Base-by-base conservation (phyloP, 2,329 filamentous ascomycete species). In the Metarhizium album region DNA sequence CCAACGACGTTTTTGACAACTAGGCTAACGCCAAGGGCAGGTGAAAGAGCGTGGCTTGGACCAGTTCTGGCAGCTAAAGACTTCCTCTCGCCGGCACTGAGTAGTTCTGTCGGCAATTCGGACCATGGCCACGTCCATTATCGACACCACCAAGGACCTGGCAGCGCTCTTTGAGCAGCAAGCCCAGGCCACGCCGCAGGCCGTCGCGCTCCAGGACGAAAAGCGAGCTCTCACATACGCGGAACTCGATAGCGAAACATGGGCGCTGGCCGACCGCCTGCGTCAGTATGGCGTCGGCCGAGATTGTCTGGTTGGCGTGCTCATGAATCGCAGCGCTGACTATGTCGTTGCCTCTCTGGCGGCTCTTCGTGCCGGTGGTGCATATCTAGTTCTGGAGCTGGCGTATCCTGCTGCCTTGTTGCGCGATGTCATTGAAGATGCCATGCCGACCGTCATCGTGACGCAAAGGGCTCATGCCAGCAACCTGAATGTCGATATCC, bases 321-420 rank as follows among this genome's bases (percentile, higher is more conserved):
- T 90, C 48, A 76, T 90, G 62, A 83, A 81, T 51, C 81, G 86
- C 50, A 87, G 84, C 63, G 84, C 85, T 46, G 78, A 89, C 67
- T 89, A 90, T 67, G 84, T 91, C 54, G 82, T 90, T 65, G 82
- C 86, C 16, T 89, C 84, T 61, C 72, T 91, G 48, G 87, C 87
- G 24, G 81, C 84, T n/a, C 76, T 90, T 38, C 80, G 84, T 53
- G 86, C 87, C 2, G 87, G 86, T 48, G 87, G 87, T 49, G 87
- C 87, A 2, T 91, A 90, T 62, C 73, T 91, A 4, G 86, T 90
- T 2, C 78, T 91, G 3, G 87, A 91, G 67, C 73, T 89, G 46
- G 87, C 87, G 3, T 90, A 90, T 56, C 87, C 87, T 14, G 79
- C 84, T 0, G 82, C 81, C 51, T 72, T 90, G 46, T 71, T 91